phyloP scores from a whole-genome alignment of 331 rosid species.

The Rhamnella rubrinervis region DNA sequence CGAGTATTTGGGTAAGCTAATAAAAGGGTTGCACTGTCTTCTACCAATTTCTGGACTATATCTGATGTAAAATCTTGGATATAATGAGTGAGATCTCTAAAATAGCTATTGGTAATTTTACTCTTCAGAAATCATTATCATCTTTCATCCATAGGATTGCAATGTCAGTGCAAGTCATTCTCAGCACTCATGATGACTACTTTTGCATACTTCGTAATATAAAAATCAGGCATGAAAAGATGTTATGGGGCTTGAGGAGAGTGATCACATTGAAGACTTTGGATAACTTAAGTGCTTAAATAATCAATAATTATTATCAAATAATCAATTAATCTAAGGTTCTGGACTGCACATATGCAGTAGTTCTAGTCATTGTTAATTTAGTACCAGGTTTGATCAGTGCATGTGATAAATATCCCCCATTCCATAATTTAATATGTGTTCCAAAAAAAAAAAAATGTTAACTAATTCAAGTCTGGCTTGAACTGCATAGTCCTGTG shows the following conservation, averaged over 20 bases:
- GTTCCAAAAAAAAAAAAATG: no score
- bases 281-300: no score
- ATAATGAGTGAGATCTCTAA: neutral
- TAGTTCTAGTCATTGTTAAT: no score
- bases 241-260: neutral
- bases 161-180: neutral
- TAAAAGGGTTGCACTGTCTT: neutral
- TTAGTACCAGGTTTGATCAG: no score
- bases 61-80: neutral
- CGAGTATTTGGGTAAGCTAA: neutral
- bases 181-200: neutral
- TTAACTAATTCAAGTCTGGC: no score
- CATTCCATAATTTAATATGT: no score
- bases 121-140: neutral
- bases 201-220: neutral
- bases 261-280: no score
- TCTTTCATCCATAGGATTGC: neutral
- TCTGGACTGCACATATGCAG: no score
- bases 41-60: neutral
- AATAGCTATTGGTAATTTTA: neutral
- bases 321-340: no score
- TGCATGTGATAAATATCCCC: no score
- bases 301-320: no score
- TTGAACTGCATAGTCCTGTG: no score
- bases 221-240: neutral